Evolutionary conservation across 176 grass and related monocot genomes (phyloP), one percentile per base, ranked within the genome.

Genomic region (Thalia dealbata): DNA sequence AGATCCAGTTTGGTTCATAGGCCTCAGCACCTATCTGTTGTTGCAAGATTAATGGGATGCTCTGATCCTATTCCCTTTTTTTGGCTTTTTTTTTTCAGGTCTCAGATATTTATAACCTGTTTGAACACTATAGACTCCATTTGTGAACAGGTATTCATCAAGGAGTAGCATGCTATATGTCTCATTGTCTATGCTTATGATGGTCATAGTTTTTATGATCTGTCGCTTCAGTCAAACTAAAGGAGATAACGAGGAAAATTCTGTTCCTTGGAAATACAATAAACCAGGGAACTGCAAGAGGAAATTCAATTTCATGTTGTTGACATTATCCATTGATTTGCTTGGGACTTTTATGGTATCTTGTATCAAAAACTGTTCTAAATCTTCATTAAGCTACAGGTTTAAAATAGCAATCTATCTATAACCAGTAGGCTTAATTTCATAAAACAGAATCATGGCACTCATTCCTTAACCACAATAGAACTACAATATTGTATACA

Each of bases 201-300:
- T 43, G 13, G 14, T 9, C n/a, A 81, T 79, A 51, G 77, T 41
- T 76, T 19, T 18, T 22, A 75, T 77, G 55, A 28, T 10, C 56
- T 75, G 79, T 82, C 69, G 75, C 63, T 85, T 97, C 87, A 72
- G 65, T 81, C 78, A 97, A 97, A 85, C 78, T 97, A 78, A 97
- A 97, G 86, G 89, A 92, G 75, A 88, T 97, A 43, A 97, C 92
- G 95, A 92, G 88, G 89, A 93, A 83, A 88, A 92, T 97, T 79
- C 84, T 97, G 16, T 83, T 82, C 62, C 89, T 97, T 60, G 95
- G 95, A 58, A 97, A 97, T 86, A 86, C 85, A 6, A 79, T 97
- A 75, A 97, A 97, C 86, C 90, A 91, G 70, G 95, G 95, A 64
- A 97, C 95, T 79, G 90, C 90, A 50, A 92, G 90, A 92, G 95